A percentile compares a stretch with the other conserved stretches of the same genome.
phyloP scores from a whole-genome alignment of 139 green algal genomes.

The Astrephomene gubernaculifera region DNA sequence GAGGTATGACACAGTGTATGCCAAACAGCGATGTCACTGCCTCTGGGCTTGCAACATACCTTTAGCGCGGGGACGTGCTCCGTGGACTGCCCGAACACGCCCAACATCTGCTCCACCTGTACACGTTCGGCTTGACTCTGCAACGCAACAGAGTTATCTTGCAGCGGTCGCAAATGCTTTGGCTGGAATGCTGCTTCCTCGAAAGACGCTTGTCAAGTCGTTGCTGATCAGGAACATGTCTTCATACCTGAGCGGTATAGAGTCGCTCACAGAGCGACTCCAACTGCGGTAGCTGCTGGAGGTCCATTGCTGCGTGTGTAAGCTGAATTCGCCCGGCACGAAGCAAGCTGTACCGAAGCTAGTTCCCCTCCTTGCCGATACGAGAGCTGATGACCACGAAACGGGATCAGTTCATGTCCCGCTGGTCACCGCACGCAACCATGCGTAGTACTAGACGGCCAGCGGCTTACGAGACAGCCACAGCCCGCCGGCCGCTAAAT shows the following conservation, averaged over 20 bases:
- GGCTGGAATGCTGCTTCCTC: neutral
- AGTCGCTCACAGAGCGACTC: constrained; percentile 89
- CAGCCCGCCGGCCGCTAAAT: no score
- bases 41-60: constrained; percentile 58
- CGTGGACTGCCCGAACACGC: constrained; percentile 85
- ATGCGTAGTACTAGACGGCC: no score
- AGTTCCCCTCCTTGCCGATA: no score
- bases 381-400: no score
- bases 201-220: neutral
- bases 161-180: neutral
- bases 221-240: neutral
- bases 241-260: constrained; percentile 85
- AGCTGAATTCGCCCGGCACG: neutral
- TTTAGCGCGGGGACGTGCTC: constrained; percentile 95
- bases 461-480: no score
- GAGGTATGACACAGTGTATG: no score
- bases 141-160: neutral
- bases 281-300: constrained; percentile 89
- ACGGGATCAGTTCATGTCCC: no score
- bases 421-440: no score
- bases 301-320: constrained; percentile 25
- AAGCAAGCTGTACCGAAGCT: no score
- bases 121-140: constrained; percentile 85
- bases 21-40: no score
- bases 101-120: constrained; percentile 89